Base-by-base conservation (phyloP, 2,329 filamentous ascomycete genomes). In the Diaporthe eres region DNA sequence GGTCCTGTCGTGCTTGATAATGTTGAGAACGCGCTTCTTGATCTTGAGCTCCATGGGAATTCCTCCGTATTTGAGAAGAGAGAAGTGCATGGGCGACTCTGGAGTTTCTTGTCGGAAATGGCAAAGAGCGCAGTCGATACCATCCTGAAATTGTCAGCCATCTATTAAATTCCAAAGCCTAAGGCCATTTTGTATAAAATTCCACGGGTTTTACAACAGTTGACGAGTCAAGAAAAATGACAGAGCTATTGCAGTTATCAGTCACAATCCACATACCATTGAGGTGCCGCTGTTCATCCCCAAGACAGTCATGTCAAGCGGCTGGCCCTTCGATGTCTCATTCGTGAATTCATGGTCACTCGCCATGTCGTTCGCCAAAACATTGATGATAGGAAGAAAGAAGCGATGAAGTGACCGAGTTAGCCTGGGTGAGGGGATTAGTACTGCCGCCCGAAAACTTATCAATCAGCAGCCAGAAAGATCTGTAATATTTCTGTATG, bases 221-320 rank as follows among this genome's bases (percentile, higher is more conserved):
- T 0, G 0, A 28, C 4, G 3, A 34, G 6, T 2, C 53, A 19
- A 19, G 25, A 57, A 17, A 17, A 57, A 34, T 31, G 5, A 34
- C 3, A 10, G 19, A 34, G 9, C 7, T 31, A 34, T 9, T 31
- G 15, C 9, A 2, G 2, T 19, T 31, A 34, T 34, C 53, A 57
- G 17, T 31, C 28, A 31, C 28, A 57, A 19, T 34, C 53, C 28
- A 34, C 53, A 19, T 57, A 57, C 53, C 53, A 57, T 57, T 34
- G 53, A 57, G 7, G 53, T 57, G 28, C 53, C 53, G 28, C 53
- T 57, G 17, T 57, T 57, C 53, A 57, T 57, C 53, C 53, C 53
- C 53, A 57, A 57, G 53, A 57, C 53, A 22, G 9, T 10, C 53
- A 57, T 34, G 28, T 57, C 53, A 57, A 57, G 53, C 28, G 53